Evolutionary conservation across 179 eudicot genomes (phyloP), one percentile per base, ranked within the genome.

Genomic region (Corrigiola litoralis): DNA sequence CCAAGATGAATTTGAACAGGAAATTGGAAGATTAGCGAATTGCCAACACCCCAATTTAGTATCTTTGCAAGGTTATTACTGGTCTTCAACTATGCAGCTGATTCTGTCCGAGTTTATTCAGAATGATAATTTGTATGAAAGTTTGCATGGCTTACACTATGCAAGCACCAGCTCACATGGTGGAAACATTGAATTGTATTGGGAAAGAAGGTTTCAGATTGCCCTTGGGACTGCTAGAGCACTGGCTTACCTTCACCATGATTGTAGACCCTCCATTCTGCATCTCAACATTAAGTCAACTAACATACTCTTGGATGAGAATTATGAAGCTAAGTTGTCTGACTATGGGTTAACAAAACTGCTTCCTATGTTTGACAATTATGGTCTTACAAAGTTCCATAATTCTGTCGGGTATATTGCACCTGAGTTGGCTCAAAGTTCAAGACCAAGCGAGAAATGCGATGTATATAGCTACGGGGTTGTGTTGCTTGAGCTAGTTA

Each of bases 1-100:
- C 72, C 97, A 90, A 75, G 99, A 94, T 31, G 99, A 87, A 68
- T 94, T 90, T n/a, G 99, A 94, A 82, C 91, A 90, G 21, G 99
- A 87, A 76, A 80, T 94, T 11, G 90, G 86, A 64, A 78, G 88
- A 65, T 75, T 94, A 62, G 97, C 89, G 66, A 85, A 69, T 49
- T 66, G 87, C 24, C 85, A 42, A 6, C 99, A 94, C 78, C 87
- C 87, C 0, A 82, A 86, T 74, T 83, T 94, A 34, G 95, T 85
- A 33, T 58, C 91, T 27, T 73, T 84, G 53, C 99, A 94, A 82
- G 99, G 99, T 36, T 87, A 90, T 58, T 94, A 94, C 59, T 94
- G 97, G 97, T 94, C 99, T 11, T 74, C 84, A 3, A 81, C 79
- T 37, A 90, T 87, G 97, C 90, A 84, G 44, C 59, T 94, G 54